Evolutionary conservation across 2,329 filamentous ascomycete genomes (phyloP).

Genomic region (Epichloe sylvatica): DNA sequence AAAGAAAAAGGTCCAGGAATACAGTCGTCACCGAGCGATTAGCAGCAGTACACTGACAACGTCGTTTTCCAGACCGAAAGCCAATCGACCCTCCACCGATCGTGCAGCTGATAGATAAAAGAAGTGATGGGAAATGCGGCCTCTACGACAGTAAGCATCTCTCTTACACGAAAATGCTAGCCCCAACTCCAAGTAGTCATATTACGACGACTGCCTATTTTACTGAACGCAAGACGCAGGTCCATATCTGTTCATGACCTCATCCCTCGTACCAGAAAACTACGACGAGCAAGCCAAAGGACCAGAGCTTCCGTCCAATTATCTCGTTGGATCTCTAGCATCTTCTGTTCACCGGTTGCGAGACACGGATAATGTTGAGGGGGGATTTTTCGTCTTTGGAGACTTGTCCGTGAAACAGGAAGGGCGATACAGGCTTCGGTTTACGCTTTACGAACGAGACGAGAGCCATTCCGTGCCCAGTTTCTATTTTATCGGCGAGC

Average conservation of each 20-base stretch:
- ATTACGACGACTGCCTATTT: no score
- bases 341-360: constrained; percentile 75
- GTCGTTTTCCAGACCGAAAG: constrained; percentile 49
- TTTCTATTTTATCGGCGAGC: constrained; percentile 11
- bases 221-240: constrained; percentile 14
- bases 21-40: no score
- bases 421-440: constrained; percentile 59
- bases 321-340: constrained; percentile 56
- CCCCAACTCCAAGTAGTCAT: no score
- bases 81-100: constrained; percentile 81
- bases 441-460: constrained; percentile 50
- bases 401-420: constrained; percentile 68
- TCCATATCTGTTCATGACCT: constrained; percentile 36
- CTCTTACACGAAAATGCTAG: no score
- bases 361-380: constrained; percentile 62
- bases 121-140: constrained; percentile 9
- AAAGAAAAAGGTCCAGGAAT: constrained; percentile 55
- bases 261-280: constrained; percentile 27
- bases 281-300: constrained; percentile 25
- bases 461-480: constrained; percentile 12
- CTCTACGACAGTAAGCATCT: constrained; percentile 13
- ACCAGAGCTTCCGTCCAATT: constrained; percentile 25
- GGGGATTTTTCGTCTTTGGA: constrained; percentile 86
- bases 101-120: constrained; percentile 44
- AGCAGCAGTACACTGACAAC: no score